phyloP scores from a whole-genome alignment of 2,329 filamentous ascomycete species.

The Orbilia javanica region DNA sequence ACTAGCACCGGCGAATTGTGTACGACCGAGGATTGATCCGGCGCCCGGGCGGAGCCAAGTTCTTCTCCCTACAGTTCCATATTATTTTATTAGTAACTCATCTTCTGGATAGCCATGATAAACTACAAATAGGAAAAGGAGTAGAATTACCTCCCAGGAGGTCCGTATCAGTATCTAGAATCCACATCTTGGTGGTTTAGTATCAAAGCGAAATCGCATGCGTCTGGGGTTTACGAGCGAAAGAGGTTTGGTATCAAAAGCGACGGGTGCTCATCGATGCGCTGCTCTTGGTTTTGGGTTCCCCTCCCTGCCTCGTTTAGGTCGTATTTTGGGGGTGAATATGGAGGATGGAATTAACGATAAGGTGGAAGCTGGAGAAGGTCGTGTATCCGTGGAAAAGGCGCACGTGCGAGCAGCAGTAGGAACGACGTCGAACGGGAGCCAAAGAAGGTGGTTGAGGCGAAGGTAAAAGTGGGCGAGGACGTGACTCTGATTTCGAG shows the following conservation, averaged over 20 bases:
- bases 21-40: slow-evolving; percentile 86
- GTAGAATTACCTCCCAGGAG: slow-evolving; percentile 35
- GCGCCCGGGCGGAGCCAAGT: slow-evolving; percentile 89
- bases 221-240: no score
- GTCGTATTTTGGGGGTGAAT: no score
- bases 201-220: slow-evolving; percentile 15
- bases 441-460: slow-evolving; percentile 5
- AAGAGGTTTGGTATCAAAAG: neutral
- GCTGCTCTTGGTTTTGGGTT: no score
- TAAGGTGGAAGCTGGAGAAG: no score
- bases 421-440: slow-evolving; percentile 16
- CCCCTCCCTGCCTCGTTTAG: no score
- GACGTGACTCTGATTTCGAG: slow-evolving; percentile 40
- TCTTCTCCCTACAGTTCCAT: slow-evolving; percentile 71
- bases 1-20: slow-evolving; percentile 65
- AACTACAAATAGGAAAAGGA: neutral
- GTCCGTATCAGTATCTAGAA: slow-evolving; percentile 49
- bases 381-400: neutral
- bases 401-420: slow-evolving; percentile 6
- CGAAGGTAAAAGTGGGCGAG: neutral
- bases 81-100: neutral
- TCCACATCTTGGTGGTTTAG: slow-evolving; percentile 39
- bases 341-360: no score
- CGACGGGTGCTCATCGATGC: neutral
- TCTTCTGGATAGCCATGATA: no score